These are phyloP conservation scores for Diaporthe australafricana DNA, from an alignment of 2,329 filamentous ascomycete genomes.

Conservation along the genomic window DNA sequence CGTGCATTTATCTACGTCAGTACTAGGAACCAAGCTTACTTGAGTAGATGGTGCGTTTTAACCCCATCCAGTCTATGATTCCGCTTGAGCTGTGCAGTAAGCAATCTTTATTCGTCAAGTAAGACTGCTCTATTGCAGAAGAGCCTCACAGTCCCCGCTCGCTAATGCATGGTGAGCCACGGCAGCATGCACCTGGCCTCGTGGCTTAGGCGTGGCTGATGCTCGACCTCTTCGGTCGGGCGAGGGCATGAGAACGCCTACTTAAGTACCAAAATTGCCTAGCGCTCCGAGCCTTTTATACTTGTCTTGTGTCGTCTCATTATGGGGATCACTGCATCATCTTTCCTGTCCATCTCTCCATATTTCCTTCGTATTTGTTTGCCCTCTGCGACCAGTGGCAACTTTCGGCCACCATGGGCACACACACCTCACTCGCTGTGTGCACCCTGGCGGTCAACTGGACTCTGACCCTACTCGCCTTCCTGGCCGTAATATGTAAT, in stretches of 20 bases:
- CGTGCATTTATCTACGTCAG: too few species aligned
- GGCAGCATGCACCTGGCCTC: background rate
- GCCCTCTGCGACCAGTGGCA: too few species aligned
- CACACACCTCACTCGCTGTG: conserved; percentile 5
- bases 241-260: background rate
- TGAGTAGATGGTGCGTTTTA: too few species aligned
- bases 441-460: conserved; percentile 28
- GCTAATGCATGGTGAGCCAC: background rate
- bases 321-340: too few species aligned
- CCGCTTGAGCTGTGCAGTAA: background rate
- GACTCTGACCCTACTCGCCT: conserved; percentile 25
- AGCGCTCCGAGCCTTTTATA: too few species aligned
- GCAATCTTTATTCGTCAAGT: too few species aligned
- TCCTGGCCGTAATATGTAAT: background rate
- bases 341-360: too few species aligned
- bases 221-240: background rate
- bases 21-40: too few species aligned
- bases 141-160: background rate
- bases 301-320: background rate
- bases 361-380: background rate
- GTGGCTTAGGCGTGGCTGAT: background rate
- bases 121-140: too few species aligned
- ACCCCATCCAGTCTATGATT: background rate
- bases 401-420: background rate
- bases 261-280: background rate